Base-by-base conservation (phyloP, 768 basidiomycete species). In the Pisolithus marmoratus region DNA sequence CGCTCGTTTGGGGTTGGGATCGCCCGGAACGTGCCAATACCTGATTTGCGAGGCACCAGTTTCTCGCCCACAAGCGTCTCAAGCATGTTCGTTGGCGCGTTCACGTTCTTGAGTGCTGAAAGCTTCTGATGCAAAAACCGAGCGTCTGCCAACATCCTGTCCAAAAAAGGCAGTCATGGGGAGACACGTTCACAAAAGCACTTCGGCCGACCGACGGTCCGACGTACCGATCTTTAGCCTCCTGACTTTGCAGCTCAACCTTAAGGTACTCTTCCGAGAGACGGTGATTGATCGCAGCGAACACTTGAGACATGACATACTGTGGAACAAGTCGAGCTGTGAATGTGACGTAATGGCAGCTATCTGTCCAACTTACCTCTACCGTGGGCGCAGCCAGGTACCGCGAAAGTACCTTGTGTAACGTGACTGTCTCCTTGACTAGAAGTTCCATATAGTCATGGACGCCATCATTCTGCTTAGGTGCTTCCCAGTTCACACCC, bases 261-360 rank as follows among this genome's bases (percentile, higher is more conserved):
- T 78, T 82, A 48, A 75, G 75, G 68, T 86, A 95, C 64, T 94
- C 92, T 62, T 94, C 91, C 37, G 85, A 85, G 20, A 99, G 74
- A 34, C 90, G 83, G 70, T 91, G 85, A 67, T 93, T 93, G 69
- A 97, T 94, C 14, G 91, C 85, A 19, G 89, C 89, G 54, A 97
- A 86, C 14, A 98, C 96, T 64, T 97, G 91, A 34, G 84, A 82
- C 90, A 97, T 94, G 64, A 99, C 92, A 66, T 80, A 81, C 90
- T 96, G 65, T 22, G 55, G 49, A 54, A 53, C 51, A 43, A 52
- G 59, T 50, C 52, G 47, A 27, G 48, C 36, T 46, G 29, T 60
- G 54, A 54, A 47, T 42, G 46, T 26, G 24, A 24, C 19, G 43
- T 42, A 14, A 23, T 3, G 41, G 22, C n/a, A 23, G 50, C 9